Evolutionary conservation across 2,329 filamentous ascomycete genomes (phyloP).

Genomic region (Trichoderma atroviride): DNA sequence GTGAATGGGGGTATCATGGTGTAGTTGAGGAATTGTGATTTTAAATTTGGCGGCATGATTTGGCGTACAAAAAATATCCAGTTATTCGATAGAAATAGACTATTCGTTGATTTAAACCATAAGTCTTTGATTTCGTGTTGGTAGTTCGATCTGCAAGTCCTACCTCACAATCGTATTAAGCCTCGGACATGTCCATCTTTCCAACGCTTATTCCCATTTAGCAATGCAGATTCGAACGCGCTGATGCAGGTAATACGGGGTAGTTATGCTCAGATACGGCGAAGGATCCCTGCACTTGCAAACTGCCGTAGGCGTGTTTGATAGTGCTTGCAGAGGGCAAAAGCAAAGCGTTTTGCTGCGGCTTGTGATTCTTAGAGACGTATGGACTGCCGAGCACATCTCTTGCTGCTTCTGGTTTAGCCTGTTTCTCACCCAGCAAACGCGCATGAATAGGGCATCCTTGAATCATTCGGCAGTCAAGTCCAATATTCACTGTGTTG

Average conservation of each 20-base stretch:
- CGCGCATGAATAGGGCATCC: conserved; percentile 3
- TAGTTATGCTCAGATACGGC: background rate
- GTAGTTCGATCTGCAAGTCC: too few species aligned
- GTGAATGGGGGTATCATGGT: conserved; percentile 30
- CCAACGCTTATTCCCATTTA: background rate
- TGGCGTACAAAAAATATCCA: background rate
- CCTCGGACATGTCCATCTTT: background rate
- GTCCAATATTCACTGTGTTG: background rate
- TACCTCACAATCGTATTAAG: background rate
- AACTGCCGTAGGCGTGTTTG: background rate
- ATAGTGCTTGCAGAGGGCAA: background rate
- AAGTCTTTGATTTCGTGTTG: background rate
- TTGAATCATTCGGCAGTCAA: background rate
- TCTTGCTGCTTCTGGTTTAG: background rate
- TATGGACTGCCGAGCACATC: background rate
- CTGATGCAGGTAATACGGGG: background rate
- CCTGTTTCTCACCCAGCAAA: background rate
- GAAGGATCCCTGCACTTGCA: background rate
- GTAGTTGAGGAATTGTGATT: background rate
- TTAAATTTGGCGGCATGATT: background rate
- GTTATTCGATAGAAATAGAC: background rate
- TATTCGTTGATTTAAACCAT: background rate
- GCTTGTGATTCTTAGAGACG: background rate
- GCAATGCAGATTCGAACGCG: background rate
- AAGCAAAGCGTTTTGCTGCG: background rate